Evolutionary conservation across 257 asterid genomes (phyloP), one percentile per base, ranked within the genome.

Genomic region (Lycium barbarum): DNA sequence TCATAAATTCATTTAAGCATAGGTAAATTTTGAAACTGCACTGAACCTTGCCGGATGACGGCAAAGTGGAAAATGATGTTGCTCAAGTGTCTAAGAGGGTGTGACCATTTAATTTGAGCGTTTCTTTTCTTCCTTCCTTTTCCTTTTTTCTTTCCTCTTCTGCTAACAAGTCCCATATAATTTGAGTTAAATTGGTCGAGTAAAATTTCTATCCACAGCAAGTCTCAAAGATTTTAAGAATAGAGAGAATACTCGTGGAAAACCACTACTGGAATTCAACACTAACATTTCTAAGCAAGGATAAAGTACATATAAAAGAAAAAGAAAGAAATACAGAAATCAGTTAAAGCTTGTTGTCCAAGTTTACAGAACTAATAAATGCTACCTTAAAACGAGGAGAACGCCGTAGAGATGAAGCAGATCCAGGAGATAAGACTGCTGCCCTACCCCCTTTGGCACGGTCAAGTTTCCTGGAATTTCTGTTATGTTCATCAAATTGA

Each of bases 361-460:
- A 14, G 66, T 51, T 54, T 9, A 53, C 74, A 78, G 12, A 33
- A 20, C 63, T 45, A 45, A 7, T 26, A 53, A 49, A 47, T 13
- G 61, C 85, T 89, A 92, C 98, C 97, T 92, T 91, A 71, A 95
- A 85, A 66, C 97, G 97, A 22, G 92, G 82, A 26, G 99, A 92
- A 45, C 95, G 91, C 18, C 99, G 94, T 87, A 86, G 84, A 80
- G 94, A 85, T 79, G 93, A 89, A 65, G 93, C 92, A 80, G 95
- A 94, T 84, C 91, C 85, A 55, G 97, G 97, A 61, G 95, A 93
- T 72, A 78, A 82, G 87, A 85, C 83, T 66, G 82, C 36, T 61
- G 83, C 83, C 84, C 84, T 85, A 45, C 84, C 83, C 59, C 85
- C 91, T 87, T 67, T 91, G 67, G 89, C 90, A 81, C 59, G 67